Percentiles rank a stretch among this genome's conserved stretches.
phyloP scores from a whole-genome alignment of 352 stramenopile genomes.

The Pilasporangium apinafurcum region DNA sequence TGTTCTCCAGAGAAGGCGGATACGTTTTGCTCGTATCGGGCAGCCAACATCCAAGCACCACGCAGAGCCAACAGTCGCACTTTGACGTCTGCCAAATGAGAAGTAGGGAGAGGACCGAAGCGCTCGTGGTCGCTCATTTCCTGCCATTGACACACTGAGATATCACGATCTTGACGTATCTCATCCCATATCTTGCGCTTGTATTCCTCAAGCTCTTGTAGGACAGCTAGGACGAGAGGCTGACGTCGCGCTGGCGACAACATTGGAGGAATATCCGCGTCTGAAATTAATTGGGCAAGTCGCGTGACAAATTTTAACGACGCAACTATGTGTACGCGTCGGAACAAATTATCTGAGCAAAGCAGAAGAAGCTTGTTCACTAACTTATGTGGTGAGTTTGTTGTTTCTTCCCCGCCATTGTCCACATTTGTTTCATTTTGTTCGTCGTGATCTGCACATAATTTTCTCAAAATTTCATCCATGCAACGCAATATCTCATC shows the following conservation, averaged over 20 bases:
- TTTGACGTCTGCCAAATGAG: conserved; percentile 25
- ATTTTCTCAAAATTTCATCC: conserved; percentile 22
- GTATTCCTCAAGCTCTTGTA: conserved; percentile 18
- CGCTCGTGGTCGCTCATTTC: conserved; percentile 7
- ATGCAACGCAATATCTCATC: conserved; percentile 28
- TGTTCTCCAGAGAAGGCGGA: conserved; percentile 9
- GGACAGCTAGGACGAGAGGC: conserved; percentile 7
- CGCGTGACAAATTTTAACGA: conserved; percentile 34
- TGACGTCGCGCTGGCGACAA: not conserved
- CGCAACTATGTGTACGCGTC: conserved; percentile 3
- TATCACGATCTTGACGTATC: not conserved
- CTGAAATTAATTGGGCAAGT: conserved; percentile 17
- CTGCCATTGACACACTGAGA: not conserved
- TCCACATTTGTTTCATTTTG: conserved; percentile 3
- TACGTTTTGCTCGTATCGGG: not conserved
- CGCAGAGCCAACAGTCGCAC: conserved; percentile 52
- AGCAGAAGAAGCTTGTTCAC: conserved; percentile 14
- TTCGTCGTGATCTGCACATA: not conserved
- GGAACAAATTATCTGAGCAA: conserved; percentile 19
- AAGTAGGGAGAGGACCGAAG: conserved; percentile 7
- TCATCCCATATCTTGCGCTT: conserved; percentile 9
- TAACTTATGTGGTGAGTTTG: conserved; percentile 1
- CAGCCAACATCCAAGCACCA: conserved; percentile 43
- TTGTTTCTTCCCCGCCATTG: not conserved
- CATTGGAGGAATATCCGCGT: conserved; percentile 9